Evolutionary conservation across 2,329 filamentous ascomycete genomes (phyloP), one percentile per base, ranked within the genome.

Genomic region (Thielaviopsis cerberus): DNA sequence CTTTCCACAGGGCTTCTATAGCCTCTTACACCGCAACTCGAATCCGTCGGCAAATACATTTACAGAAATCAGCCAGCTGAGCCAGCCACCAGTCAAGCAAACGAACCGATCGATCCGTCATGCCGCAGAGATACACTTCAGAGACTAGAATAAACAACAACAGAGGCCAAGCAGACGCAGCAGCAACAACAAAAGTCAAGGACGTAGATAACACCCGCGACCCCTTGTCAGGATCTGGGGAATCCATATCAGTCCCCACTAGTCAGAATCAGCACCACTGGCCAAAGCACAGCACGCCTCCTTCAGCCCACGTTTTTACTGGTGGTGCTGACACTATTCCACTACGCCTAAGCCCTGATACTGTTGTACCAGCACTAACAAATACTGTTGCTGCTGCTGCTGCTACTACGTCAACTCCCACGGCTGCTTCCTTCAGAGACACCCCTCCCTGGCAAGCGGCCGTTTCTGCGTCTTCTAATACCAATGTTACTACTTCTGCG

Each of bases 241-340:
- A 41, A 41, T 41, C 13, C 34, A 41, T 41, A 41, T 41, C 34
- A 41, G 34, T 41, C 11, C n/a, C 34, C 34, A 41, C 34, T n/a
- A n/a, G 34, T 17, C 53, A 55, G 53, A 41, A 52, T 25, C 22
- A 52, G 25, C 30, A 55, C 54, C 54, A 55, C 25, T 41, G 20
- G 8, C 23, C 15, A 55, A 26, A 51, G 48, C 30, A 48, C 24
- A 48, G 45, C 26, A 27, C 50, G 53, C 50, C 54, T 27, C 51
- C 57, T 55, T 50, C 57, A 41, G 53, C 57, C 53, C 57, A 56
- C 53, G 57, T 59, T 59, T 56, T 45, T 48, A 25, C 25, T 55
- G 34, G 34, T 55, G n/a, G 41, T 48, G 37, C 55, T 62, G 54
- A 63, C 63, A 59, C 64, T 63, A 59, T 63, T 61, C 57, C 61